Conservation (phyloP, 2,329 filamentous ascomycete genomes). For the Amauroascus verrucosus region DNA sequence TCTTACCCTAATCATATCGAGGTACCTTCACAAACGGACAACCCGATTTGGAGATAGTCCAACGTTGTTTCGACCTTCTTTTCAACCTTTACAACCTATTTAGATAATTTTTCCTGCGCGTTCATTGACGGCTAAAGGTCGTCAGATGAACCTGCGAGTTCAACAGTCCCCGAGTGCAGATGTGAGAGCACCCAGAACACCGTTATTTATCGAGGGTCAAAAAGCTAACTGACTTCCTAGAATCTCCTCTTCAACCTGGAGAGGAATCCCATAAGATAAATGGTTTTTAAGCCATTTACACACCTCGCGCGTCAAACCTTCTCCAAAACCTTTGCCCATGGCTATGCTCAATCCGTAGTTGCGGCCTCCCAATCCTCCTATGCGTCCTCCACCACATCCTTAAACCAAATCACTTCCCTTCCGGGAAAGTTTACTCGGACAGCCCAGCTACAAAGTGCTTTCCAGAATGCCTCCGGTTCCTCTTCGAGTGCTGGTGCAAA, state of each 20-base stretch:
- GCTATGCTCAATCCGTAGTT: conserved; percentile 95
- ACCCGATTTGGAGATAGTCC: background rate
- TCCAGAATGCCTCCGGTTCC: conserved; percentile 51
- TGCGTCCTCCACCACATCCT: conserved; percentile 52
- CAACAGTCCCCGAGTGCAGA: conserved; percentile 46
- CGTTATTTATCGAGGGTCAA: background rate
- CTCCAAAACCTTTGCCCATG: conserved; percentile 92
- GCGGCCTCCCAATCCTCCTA: conserved; percentile 82
- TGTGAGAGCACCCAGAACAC: conserved; percentile 43
- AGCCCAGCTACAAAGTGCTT: conserved; percentile 66
- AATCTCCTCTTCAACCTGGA: conserved; percentile 53
- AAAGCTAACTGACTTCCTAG: conserved; percentile 19
- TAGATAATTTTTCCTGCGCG: conserved; percentile 4
- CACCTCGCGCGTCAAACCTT: conserved; percentile 95
- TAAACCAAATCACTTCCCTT: conserved; percentile 44
- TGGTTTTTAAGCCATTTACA: conserved; percentile 62
- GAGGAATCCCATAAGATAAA: conserved; percentile 68
- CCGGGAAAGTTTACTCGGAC: conserved; percentile 44
- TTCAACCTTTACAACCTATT: background rate
- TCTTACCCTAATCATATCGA: background rate
- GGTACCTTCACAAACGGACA: background rate
- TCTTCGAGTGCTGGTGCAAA: conserved; percentile 39
- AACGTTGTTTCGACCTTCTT: background rate
- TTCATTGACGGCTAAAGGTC: conserved; percentile 73
- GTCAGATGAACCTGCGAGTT: conserved; percentile 98